Evolutionary conservation across 257 asterid species (phyloP).

Genomic region (Solanum piurae): DNA sequence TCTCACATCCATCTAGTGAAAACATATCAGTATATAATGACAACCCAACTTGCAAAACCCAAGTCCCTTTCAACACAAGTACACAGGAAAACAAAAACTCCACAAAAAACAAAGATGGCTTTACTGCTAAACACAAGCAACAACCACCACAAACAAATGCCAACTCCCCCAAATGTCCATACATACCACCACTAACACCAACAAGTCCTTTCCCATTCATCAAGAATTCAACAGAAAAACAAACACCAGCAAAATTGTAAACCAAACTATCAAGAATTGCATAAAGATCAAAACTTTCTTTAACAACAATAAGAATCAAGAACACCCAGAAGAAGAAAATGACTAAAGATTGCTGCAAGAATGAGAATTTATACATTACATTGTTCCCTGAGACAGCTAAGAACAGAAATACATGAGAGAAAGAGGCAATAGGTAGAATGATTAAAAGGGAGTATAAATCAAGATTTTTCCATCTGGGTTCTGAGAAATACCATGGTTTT

Average conservation of each 20-base stretch:
- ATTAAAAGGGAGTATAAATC: conserved; percentile 53
- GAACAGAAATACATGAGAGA: conserved; percentile 45
- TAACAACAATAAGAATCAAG: conserved; percentile 31
- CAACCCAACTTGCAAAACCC: conserved; percentile 78
- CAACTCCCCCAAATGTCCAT: conserved; percentile 41
- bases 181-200: conserved; percentile 47
- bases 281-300: conserved; percentile 46
- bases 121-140: conserved; percentile 49
- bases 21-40: conserved; percentile 61
- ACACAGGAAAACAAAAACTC: conserved; percentile 57
- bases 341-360: conserved; percentile 54
- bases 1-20: conserved; percentile 51
- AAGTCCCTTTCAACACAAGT: conserved; percentile 62
- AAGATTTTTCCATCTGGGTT: conserved; percentile 63
- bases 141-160: conserved; percentile 43
- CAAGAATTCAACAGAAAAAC: conserved; percentile 43
- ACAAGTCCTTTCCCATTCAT: conserved; percentile 48
- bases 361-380: conserved; percentile 52
- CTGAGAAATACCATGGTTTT: conserved; percentile 63
- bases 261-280: conserved; percentile 42
- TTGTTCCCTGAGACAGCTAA: conserved; percentile 37
- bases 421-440: conserved; percentile 52
- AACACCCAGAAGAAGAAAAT: conserved; percentile 57
- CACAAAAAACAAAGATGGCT: conserved; percentile 46
- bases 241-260: conserved; percentile 43